phyloP scores from a whole-genome alignment of 2,329 filamentous ascomycete species.

The Didymosphaeria variabile region DNA sequence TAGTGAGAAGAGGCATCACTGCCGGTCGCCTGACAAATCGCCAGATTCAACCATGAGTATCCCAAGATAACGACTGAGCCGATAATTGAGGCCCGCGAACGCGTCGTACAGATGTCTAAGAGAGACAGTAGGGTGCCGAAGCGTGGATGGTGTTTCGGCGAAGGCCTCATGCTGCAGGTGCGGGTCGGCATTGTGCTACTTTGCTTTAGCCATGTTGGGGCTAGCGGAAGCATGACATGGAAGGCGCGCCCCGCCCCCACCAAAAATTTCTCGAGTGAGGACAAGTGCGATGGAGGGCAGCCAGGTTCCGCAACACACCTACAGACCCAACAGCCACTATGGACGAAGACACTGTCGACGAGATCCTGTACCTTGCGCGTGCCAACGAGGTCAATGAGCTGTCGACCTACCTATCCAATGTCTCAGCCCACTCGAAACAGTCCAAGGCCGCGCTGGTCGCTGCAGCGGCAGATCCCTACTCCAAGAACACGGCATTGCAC shows the following conservation, averaged over 20 bases:
- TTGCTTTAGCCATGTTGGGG: not conserved
- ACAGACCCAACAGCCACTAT: conserved; percentile 30
- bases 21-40: conserved; percentile 17
- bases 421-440: conserved; percentile 70
- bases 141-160: conserved; percentile 6
- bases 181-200: not conserved
- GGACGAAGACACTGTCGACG: conserved; percentile 82
- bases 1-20: conserved; percentile 17
- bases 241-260: conserved; percentile 23
- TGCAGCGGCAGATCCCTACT: conserved; percentile 76
- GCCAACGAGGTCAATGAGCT: conserved; percentile 79
- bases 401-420: conserved; percentile 63
- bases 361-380: conserved; percentile 87
- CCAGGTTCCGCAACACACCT: conserved; percentile 7
- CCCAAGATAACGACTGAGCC: conserved; percentile 14
- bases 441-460: conserved; percentile 70
- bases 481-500: conserved; percentile 82
- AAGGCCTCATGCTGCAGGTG: conserved; percentile 1
- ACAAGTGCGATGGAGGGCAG: conserved; percentile 9
- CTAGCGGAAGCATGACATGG: conserved; percentile 1
- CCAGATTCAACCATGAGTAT: conserved; percentile 1
- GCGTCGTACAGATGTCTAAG: conserved; percentile 7
- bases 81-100: conserved; percentile 7
- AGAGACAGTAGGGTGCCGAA: not conserved
- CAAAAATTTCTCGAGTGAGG: conserved; percentile 21